Evolutionary conservation across 202 grass and related monocot species (phyloP).

Genomic region (Tripidium arundinaceum): DNA sequence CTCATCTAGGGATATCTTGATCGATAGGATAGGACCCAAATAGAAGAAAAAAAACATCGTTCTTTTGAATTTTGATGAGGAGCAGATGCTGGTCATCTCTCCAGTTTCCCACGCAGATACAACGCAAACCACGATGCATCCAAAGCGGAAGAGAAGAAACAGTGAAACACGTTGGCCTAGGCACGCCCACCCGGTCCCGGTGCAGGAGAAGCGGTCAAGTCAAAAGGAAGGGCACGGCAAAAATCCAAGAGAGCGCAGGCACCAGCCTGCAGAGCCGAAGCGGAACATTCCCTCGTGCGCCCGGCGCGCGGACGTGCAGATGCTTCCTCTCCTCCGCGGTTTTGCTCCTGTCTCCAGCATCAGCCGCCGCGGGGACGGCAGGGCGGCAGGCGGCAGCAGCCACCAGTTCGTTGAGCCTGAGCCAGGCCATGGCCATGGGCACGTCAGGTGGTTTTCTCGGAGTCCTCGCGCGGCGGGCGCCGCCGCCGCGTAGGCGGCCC

Average conservation of each 20-base stretch:
- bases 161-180: neutral
- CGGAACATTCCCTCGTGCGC: constrained; percentile 1
- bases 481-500: too few relatives aligned
- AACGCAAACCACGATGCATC: neutral
- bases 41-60: neutral
- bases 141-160: neutral
- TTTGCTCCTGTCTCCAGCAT: neutral
- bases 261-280: neutral
- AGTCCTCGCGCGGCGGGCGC: neutral
- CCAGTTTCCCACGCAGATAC: neutral
- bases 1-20: too few relatives aligned
- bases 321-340: neutral
- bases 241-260: neutral
- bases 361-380: neutral
- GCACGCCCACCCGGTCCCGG: neutral
- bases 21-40: too few relatives aligned
- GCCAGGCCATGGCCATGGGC: neutral
- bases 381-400: neutral
- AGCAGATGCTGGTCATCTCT: neutral
- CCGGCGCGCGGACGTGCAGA: neutral
- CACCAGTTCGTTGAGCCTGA: neutral
- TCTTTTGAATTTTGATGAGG: neutral
- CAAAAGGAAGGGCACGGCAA: neutral
- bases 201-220: neutral
- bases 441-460: constrained; percentile 10